Percentiles rank a stretch among this genome's conserved stretches.
Evolutionary conservation across 176 grass and related monocot species (phyloP).

Genomic region (Juncus inflexus): DNA sequence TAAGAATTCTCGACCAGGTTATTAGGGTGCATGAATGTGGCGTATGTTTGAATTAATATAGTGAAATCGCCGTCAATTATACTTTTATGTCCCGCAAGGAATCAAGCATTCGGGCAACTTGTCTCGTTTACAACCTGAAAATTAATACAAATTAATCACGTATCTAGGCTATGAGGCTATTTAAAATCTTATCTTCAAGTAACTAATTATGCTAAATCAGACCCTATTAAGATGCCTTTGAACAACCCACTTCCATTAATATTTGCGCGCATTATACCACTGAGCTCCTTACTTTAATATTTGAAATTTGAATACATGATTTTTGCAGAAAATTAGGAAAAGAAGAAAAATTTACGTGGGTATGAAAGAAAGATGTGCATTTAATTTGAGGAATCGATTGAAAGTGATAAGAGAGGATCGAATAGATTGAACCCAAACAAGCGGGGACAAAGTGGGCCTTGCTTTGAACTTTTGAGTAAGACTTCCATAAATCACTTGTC

Average conservation of each 20-base stretch:
- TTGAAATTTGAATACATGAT: too few relatives aligned
- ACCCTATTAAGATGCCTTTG: slow-evolving; percentile 6
- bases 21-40: neutral
- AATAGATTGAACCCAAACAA: neutral
- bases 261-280: too few relatives aligned
- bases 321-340: neutral
- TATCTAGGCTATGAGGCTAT: slow-evolving; percentile 4
- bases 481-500: slow-evolving; percentile 6
- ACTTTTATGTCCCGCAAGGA: neutral
- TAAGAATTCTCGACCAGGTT: neutral
- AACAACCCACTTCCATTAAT: neutral
- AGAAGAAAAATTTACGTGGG: neutral
- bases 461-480: slow-evolving; percentile 5
- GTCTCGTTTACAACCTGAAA: neutral
- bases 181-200: slow-evolving; percentile 9
- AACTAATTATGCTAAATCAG: slow-evolving; percentile 16
- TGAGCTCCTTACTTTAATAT: too few relatives aligned
- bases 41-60: slow-evolving; percentile 3
- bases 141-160: neutral
- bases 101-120: slow-evolving; percentile 1
- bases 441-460: slow-evolving; percentile 10
- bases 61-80: slow-evolving; percentile 15
- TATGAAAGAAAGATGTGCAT: neutral
- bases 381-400: neutral
- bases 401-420: neutral